A percentile compares a stretch with the other conserved stretches of the same genome.
Evolutionary conservation across 176 grass and related monocot species (phyloP).

Genomic region (Aegilops tauschii): DNA sequence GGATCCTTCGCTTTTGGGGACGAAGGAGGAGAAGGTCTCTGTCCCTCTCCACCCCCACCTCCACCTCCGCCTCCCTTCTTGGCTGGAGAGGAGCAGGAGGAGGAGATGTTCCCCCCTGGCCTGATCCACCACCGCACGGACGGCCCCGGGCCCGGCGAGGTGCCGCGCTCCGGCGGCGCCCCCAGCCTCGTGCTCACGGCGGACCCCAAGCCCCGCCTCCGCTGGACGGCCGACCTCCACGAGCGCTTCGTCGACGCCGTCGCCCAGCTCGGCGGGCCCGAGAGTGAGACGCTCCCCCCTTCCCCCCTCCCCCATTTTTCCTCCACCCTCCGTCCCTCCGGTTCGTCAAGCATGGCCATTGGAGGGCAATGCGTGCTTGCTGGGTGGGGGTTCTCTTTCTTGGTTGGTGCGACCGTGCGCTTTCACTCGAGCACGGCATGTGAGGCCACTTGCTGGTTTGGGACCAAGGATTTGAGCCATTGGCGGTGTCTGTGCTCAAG

Average conservation of each 20-base stretch:
- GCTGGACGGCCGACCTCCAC: constrained; percentile 96
- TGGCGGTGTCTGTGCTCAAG: not conserved
- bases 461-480: not conserved
- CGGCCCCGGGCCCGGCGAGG: constrained; percentile 27
- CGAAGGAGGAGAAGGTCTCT: constrained; percentile 6
- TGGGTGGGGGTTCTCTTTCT: not conserved
- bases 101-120: constrained; percentile 54
- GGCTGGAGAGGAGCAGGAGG: not conserved
- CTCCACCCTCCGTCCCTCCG: not conserved
- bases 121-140: constrained; percentile 54
- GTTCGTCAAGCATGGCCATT: constrained; percentile 3
- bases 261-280: constrained; percentile 92
- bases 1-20: constrained; percentile 45
- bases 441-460: not conserved
- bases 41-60: not conserved
- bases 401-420: not conserved
- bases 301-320: not conserved
- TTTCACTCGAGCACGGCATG: not conserved
- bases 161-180: constrained; percentile 23
- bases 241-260: constrained; percentile 98
- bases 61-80: not conserved
- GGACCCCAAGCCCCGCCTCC: constrained; percentile 87
- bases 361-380: constrained; percentile 26
- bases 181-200: constrained; percentile 90
- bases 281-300: constrained; percentile 55